Evolutionary conservation across 2,329 filamentous ascomycete species (phyloP).

Genomic region (Elsinoe ampelina): DNA sequence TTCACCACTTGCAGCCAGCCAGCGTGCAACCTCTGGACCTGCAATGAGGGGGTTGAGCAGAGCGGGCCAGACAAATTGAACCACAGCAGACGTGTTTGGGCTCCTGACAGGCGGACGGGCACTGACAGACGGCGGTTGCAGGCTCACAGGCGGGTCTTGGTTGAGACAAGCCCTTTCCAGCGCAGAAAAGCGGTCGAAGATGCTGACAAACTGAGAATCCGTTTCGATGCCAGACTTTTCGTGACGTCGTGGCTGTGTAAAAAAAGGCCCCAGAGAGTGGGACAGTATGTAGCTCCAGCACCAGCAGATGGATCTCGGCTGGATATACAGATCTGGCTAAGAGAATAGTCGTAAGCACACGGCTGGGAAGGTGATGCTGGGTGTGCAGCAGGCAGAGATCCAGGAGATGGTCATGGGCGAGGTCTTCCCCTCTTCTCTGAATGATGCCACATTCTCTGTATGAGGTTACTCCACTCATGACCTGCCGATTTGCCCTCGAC

Average conservation of each 20-base stretch:
- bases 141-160: neutral
- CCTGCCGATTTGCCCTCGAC: neutral
- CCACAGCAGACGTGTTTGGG: neutral
- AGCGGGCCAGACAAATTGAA: neutral
- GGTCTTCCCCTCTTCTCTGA: neutral
- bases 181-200: neutral
- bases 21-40: neutral
- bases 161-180: slow-evolving; percentile 1
- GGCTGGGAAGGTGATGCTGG: neutral
- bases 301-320: neutral
- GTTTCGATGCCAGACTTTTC: neutral
- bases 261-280: neutral
- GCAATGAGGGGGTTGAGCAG: neutral
- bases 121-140: neutral
- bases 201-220: neutral
- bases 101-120: neutral
- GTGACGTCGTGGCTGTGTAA: slow-evolving; percentile 3
- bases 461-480: neutral
- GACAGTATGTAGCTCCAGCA: too few relatives aligned
- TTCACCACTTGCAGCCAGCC: neutral
- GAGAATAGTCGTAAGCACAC: neutral
- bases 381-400: neutral
- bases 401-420: neutral
- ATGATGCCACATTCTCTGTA: neutral
- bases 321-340: neutral